phyloP scores from a whole-genome alignment of 345 rosid species.

The Balakata baccata region DNA sequence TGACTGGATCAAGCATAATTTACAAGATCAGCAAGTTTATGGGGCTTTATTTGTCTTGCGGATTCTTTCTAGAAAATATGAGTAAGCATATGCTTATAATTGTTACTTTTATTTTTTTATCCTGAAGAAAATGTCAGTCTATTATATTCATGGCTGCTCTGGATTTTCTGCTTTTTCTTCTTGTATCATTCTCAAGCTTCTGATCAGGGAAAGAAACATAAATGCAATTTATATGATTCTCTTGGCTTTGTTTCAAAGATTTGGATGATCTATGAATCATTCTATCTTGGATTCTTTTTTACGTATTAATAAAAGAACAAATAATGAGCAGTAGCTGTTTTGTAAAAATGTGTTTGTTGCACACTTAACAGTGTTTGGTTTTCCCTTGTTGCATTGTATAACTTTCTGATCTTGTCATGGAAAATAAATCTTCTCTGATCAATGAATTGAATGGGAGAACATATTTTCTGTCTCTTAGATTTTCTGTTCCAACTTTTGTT shows the following conservation, averaged over 20 bases:
- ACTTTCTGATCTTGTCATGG: too few relatives aligned
- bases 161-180: background rate
- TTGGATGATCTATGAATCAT: too few relatives aligned
- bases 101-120: conserved; percentile 2
- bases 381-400: background rate
- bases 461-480: background rate
- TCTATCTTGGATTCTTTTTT: background rate
- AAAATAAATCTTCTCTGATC: too few relatives aligned
- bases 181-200: background rate
- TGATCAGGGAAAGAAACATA: background rate
- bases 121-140: background rate
- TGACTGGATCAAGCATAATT: conserved; percentile 87
- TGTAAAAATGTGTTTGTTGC: background rate
- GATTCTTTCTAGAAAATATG: conserved; percentile 94
- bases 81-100: conserved; percentile 47
- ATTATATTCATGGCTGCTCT: background rate
- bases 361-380: background rate
- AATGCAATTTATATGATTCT: background rate
- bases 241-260: background rate
- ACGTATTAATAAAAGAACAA: background rate
- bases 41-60: conserved; percentile 89
- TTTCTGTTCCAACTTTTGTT: background rate
- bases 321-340: background rate
- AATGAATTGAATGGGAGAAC: background rate
- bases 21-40: conserved; percentile 87